Evolutionary conservation across 2,329 filamentous ascomycete genomes (phyloP).

Genomic region (Seiridium unicorne): DNA sequence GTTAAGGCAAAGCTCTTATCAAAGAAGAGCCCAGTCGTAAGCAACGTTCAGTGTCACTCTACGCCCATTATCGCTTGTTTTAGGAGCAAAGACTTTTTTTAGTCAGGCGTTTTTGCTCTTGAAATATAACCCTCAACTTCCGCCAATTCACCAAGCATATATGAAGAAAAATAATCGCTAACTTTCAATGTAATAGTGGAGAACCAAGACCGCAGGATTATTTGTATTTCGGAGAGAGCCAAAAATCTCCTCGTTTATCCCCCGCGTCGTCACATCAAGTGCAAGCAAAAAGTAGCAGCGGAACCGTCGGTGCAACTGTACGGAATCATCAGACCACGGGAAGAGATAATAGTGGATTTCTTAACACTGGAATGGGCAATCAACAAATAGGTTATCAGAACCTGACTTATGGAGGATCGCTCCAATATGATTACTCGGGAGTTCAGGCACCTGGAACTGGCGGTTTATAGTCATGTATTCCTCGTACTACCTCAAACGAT

Average conservation of each 20-base stretch:
- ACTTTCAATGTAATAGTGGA: too few relatives aligned
- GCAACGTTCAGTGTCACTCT: too few relatives aligned
- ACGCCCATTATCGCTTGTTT: too few relatives aligned
- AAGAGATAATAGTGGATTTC: constrained; percentile 15
- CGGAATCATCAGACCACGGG: constrained; percentile 1
- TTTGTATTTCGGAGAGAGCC: constrained; percentile 3
- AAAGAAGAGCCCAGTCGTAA: too few relatives aligned
- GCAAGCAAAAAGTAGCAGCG: not conserved
- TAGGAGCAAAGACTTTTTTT: too few relatives aligned
- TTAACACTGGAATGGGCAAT: constrained; percentile 10
- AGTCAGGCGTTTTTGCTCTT: too few relatives aligned
- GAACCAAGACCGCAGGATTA: not conserved
- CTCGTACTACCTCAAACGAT: not conserved
- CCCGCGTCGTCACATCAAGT: not conserved
- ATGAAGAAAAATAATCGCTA: too few relatives aligned
- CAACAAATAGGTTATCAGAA: constrained; percentile 12
- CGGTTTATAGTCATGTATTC: not conserved
- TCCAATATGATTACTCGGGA: constrained; percentile 14
- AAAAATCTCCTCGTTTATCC: not conserved
- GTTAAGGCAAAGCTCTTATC: not conserved
- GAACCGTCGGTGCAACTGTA: not conserved
- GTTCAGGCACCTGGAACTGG: constrained; percentile 7
- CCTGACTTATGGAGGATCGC: constrained; percentile 14
- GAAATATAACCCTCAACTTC: too few relatives aligned
- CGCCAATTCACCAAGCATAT: too few relatives aligned